A percentile compares a stretch with the other conserved stretches of the same genome.
Evolutionary conservation across 225 moss, liverwort and hornwort genomes (phyloP).

Genomic region (Bryoerythrophyllum caledonicum): DNA sequence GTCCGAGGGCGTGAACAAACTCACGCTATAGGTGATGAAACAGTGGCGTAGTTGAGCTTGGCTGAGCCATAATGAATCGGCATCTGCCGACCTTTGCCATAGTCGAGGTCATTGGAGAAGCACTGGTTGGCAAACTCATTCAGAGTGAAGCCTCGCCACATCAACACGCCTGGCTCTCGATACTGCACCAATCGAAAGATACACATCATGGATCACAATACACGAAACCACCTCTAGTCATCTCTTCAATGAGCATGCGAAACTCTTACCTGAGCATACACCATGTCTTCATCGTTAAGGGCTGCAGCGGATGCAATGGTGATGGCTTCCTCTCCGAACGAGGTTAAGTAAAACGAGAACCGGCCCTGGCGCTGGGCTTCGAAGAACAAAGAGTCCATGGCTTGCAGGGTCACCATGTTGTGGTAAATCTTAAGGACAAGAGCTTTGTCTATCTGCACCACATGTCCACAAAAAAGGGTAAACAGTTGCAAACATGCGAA

Average conservation of each 20-base stretch:
- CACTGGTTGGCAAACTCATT: constrained; percentile 91
- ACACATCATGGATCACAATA: background rate
- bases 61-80: constrained; percentile 92
- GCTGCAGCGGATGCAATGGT: constrained; percentile 93
- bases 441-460: constrained; percentile 62
- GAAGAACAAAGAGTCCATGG: constrained; percentile 85
- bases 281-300: constrained; percentile 65
- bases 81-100: constrained; percentile 98
- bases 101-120: constrained; percentile 77
- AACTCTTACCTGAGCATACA: constrained; percentile 78
- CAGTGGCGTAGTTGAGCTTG: constrained; percentile 80
- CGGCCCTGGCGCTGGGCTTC: constrained; percentile 97
- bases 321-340: constrained; percentile 93
- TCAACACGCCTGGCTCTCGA: constrained; percentile 85
- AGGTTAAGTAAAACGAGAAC: constrained; percentile 90
- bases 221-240: background rate
- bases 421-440: constrained; percentile 74
- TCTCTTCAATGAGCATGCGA: background rate
- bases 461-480: background rate
- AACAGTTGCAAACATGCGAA: background rate
- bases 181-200: constrained; percentile 55
- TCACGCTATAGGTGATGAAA: constrained; percentile 94
- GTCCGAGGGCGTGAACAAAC: background rate
- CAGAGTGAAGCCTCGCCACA: constrained; percentile 97
- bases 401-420: constrained; percentile 82